Conservation (phyloP, 352 stramenopile species). For the Bremia lactucae region DNA sequence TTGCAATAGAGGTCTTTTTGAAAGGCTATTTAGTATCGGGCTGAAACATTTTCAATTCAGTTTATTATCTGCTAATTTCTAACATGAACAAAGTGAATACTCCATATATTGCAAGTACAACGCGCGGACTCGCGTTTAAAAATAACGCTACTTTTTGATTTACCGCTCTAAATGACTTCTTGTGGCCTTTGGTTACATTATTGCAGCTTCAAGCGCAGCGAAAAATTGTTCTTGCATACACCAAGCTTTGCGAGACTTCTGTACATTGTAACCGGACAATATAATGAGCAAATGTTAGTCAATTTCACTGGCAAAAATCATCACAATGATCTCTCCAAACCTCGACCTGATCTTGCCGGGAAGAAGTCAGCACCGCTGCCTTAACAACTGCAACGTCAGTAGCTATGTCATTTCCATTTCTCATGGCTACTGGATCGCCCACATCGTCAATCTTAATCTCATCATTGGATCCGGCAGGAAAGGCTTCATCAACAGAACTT, state of each 20-base stretch:
- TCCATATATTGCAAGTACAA: not conserved
- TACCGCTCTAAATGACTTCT: too few relatives aligned
- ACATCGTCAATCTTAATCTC: slow-evolving; percentile 53
- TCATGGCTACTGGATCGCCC: slow-evolving; percentile 7
- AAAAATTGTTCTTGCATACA: slow-evolving; percentile 64
- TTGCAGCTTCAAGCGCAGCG: slow-evolving; percentile 34
- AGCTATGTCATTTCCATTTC: slow-evolving; percentile 2
- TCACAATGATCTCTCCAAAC: slow-evolving; percentile 1
- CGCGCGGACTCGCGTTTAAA: not conserved
- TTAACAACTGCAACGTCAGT: slow-evolving; percentile 4
- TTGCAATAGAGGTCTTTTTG: too few relatives aligned
- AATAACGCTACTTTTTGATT: too few relatives aligned
- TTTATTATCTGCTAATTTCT: too few relatives aligned
- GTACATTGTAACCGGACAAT: slow-evolving; percentile 4
- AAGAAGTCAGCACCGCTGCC: slow-evolving; percentile 8
- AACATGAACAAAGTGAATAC: too few relatives aligned
- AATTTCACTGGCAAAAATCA: not conserved
- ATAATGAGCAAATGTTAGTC: slow-evolving; percentile 1
- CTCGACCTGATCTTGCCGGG: slow-evolving; percentile 34
- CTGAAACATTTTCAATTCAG: too few relatives aligned
- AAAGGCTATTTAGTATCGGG: too few relatives aligned
- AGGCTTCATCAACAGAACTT: slow-evolving; percentile 8
- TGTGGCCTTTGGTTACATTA: slow-evolving; percentile 19
- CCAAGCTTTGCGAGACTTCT: slow-evolving; percentile 39
- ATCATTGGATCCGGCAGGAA: slow-evolving; percentile 8